Evolutionary conservation across 2,329 filamentous ascomycete species (phyloP), one percentile per base, ranked within the genome.

Genomic region (Colletotrichum coccodes): DNA sequence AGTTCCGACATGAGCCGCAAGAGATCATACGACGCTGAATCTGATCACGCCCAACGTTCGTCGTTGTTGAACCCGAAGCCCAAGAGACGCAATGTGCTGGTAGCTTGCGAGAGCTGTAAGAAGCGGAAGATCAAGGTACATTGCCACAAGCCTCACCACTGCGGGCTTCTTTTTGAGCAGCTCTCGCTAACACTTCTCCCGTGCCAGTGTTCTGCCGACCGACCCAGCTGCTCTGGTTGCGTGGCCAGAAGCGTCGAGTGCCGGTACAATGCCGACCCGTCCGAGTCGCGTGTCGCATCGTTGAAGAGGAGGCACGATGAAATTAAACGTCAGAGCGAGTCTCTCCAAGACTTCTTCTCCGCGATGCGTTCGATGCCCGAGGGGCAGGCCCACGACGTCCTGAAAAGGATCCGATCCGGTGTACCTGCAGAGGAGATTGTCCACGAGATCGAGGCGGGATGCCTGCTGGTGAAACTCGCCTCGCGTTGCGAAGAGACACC

Each of bases 171-270:
- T 16, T 14, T 38, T 16, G 12, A 4, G 6, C 12, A 11, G 3
- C 21, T 7, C 5, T 6, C 9, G n/a, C 57, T 65, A 23, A 65
- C 36, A 26, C 8, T 34, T 12, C 18, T n/a, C n/a, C n/a, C 36
- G 11, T n/a, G 26, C 6, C 81, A 82, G 74, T 82, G 80, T 72
- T 76, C 81, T 56, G 81, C 80, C 75, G 79, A 78, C 70, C 78
- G 79, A 18, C 80, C 80, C 54, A 77, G 72, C 64, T 82, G 80
- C 71, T 77, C 79, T 44, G 74, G 79, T 59, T 82, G 80, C 70
- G 50, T 60, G 54, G 70, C 73, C 49, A 79, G 79, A 62, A 74
- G 75, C 50, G 70, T 78, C 21, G 79, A 80, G 16, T 82, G 81
- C 57, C 72, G 79, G 50, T 82, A 82, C 65, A 78, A 80, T 64